Conservation (phyloP, 192 early-diverging fungal species). For the Gryganskiella cystojenkinii region DNA sequence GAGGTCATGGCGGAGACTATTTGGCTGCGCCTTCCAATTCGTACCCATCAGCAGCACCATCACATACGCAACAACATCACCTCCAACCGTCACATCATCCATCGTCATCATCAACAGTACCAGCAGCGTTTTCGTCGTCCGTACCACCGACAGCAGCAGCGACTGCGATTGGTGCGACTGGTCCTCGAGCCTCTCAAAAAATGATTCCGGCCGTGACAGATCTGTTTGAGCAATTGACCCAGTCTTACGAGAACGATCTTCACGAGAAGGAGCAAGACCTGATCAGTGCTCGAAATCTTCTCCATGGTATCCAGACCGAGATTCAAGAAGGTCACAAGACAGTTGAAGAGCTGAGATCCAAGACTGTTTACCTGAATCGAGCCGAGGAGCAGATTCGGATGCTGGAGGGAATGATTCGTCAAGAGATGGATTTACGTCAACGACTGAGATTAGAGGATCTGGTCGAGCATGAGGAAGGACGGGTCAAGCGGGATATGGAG, state of each 20-base stretch:
- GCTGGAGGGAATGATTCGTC: constrained; percentile 34
- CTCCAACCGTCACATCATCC: too few relatives aligned
- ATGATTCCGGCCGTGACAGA: constrained; percentile 53
- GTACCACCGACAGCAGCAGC: constrained; percentile 3
- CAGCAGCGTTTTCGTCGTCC: not conserved
- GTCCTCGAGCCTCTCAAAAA: constrained; percentile 15
- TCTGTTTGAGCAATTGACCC: constrained; percentile 56
- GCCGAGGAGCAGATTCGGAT: constrained; percentile 39
- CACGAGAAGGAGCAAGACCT: constrained; percentile 56
- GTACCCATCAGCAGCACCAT: too few relatives aligned
- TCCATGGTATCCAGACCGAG: constrained; percentile 37
- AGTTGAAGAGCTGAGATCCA: constrained; percentile 31
- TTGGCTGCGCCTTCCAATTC: too few relatives aligned
- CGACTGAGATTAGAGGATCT: constrained; percentile 38
- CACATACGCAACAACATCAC: too few relatives aligned
- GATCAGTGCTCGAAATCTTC: constrained; percentile 43
- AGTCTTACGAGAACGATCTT: constrained; percentile 57
- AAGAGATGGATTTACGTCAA: constrained; percentile 46
- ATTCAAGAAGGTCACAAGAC: constrained; percentile 43
- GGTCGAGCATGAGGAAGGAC: constrained; percentile 30
- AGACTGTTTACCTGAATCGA: constrained; percentile 25
- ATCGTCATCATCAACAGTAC: not conserved
- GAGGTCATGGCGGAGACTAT: too few relatives aligned
- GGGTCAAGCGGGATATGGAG: constrained; percentile 27
- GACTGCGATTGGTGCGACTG: not conserved